These are phyloP conservation scores for Fusarium miscanthi DNA, from an alignment of 2,329 filamentous ascomycete genomes.

Conservation along the genomic window DNA sequence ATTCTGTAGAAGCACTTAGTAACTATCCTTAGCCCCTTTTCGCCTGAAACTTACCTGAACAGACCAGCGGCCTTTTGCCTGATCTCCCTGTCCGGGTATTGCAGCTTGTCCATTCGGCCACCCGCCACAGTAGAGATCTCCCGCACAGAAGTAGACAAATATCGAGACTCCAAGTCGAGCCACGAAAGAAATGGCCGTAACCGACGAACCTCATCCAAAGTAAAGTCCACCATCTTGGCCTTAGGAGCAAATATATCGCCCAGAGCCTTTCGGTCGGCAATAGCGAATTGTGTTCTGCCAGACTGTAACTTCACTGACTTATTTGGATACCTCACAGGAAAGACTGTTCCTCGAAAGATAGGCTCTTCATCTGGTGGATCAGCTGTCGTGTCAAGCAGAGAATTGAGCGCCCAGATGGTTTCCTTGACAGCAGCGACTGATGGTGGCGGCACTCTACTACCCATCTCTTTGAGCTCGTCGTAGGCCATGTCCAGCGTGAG, in stretches of 20 bases:
- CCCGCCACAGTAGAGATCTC: slow-evolving; percentile 48
- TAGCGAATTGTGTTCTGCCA: slow-evolving; percentile 45
- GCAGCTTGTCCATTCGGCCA: slow-evolving; percentile 31
- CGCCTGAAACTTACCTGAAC: slow-evolving; percentile 41
- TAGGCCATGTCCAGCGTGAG: slow-evolving; percentile 48
- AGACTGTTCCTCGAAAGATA: slow-evolving; percentile 23
- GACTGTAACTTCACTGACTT: slow-evolving; percentile 23
- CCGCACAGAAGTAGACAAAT: slow-evolving; percentile 49
- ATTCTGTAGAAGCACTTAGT: slow-evolving; percentile 23
- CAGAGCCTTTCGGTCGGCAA: slow-evolving; percentile 50
- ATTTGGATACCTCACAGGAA: slow-evolving; percentile 43
- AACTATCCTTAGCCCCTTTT: fast-evolving
- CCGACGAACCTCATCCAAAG: slow-evolving; percentile 46
- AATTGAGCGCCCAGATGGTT: slow-evolving; percentile 49
- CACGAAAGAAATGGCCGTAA: slow-evolving; percentile 51
- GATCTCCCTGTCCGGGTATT: slow-evolving; percentile 43
- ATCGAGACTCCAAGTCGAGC: slow-evolving; percentile 47
- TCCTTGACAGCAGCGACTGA: slow-evolving; percentile 45
- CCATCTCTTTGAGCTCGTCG: slow-evolving; percentile 45
- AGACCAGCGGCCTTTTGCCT: slow-evolving; percentile 47
- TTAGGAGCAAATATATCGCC: slow-evolving; percentile 41
- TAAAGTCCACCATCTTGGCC: slow-evolving; percentile 52
- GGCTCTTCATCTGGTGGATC: slow-evolving; percentile 1
- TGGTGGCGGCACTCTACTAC: neutral
- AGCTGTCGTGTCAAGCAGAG: slow-evolving; percentile 39